Percentiles rank a stretch among this genome's conserved stretches.
phyloP scores from a whole-genome alignment of 2,329 filamentous ascomycete species.

The Fusarium lyarnte region DNA sequence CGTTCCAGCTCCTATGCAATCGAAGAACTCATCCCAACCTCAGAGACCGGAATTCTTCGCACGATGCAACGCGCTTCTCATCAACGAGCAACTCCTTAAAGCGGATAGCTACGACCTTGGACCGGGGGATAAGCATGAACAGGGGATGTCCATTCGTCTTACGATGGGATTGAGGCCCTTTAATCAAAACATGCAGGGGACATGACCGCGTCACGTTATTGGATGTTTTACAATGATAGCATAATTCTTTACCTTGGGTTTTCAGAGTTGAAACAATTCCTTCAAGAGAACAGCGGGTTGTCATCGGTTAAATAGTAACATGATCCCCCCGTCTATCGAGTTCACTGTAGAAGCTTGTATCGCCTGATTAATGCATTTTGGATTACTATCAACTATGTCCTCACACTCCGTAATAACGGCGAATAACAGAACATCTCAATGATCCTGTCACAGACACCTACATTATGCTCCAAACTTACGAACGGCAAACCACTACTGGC shows the following conservation, averaged over 20 bases:
- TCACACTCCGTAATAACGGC: too few relatives aligned
- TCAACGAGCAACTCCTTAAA: neutral
- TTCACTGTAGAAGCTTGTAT: neutral
- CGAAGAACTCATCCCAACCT: too few relatives aligned
- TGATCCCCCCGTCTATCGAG: neutral
- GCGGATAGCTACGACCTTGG: neutral
- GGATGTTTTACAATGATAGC: neutral
- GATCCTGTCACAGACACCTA: neutral
- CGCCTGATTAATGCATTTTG: neutral
- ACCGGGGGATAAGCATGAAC: constrained; percentile 24
- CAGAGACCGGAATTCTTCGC: neutral
- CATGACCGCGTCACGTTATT: neutral
- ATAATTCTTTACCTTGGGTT: neutral
- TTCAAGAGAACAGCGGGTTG: neutral
- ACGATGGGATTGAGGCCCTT: constrained; percentile 35
- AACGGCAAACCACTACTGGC: neutral
- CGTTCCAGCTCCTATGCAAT: neutral
- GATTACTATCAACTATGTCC: too few relatives aligned
- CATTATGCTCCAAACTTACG: too few relatives aligned
- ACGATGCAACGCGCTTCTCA: neutral
- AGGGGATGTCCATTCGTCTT: constrained; percentile 23
- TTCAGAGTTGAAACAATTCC: neutral
- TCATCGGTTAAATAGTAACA: neutral
- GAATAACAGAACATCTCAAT: neutral
- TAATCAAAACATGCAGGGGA: constrained; percentile 36